These are phyloP conservation scores for Haberlea rhodopensis DNA, from an alignment of 257 asterid genomes.

Conservation along the genomic window DNA sequence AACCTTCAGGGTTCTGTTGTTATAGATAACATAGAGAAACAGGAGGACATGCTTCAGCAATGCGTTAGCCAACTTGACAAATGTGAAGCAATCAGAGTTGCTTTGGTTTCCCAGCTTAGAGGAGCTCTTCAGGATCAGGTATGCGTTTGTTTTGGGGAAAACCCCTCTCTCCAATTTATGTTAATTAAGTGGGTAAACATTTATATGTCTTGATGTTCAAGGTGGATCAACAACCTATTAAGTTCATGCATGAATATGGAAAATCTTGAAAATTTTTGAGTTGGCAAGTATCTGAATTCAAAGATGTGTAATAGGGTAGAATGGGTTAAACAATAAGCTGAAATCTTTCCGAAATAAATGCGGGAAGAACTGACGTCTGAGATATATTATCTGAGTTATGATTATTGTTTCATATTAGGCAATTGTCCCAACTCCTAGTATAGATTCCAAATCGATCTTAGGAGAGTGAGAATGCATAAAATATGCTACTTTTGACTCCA, in stretches of 20 bases:
- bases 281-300: not conserved
- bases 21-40: constrained; percentile 61
- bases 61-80: constrained; percentile 71
- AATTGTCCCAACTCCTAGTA: not conserved
- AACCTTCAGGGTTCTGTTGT: constrained; percentile 51
- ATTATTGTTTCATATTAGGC: not conserved
- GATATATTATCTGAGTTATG: not conserved
- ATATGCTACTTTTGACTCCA: constrained; percentile 19
- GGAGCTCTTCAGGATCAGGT: constrained; percentile 92
- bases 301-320: not conserved
- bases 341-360: not conserved
- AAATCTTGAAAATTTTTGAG: not conserved
- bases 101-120: constrained; percentile 67
- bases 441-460: not conserved
- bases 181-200: constrained; percentile 2
- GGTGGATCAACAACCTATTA: not conserved
- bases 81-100: constrained; percentile 63
- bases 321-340: constrained; percentile 19
- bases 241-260: not conserved
- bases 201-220: not conserved
- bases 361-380: not conserved
- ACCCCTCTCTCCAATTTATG: constrained; percentile 12
- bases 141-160: constrained; percentile 23
- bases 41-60: constrained; percentile 60
- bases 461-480: constrained; percentile 11